Percentiles rank a stretch among this genome's conserved stretches.
Conservation (phyloP, 768 basidiomycete species). For the Imleria badia region DNA sequence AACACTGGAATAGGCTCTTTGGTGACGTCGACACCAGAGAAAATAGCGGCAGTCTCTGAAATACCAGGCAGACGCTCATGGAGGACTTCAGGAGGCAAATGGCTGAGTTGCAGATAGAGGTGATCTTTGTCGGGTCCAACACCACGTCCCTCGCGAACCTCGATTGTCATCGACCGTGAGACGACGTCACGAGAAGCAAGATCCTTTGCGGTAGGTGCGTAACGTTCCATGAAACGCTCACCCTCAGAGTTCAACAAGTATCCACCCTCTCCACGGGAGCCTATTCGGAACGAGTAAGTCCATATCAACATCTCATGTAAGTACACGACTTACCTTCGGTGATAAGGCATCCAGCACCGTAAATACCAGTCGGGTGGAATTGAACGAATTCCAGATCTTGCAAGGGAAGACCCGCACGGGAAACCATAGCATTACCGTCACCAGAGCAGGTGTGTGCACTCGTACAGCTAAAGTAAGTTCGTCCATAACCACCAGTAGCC, state of each 20-base stretch:
- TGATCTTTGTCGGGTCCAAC: constrained; percentile 99
- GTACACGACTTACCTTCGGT: constrained; percentile 72
- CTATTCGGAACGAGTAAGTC: constrained; percentile 37
- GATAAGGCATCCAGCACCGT: constrained; percentile 98
- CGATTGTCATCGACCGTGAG: constrained; percentile 98
- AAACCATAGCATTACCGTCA: constrained; percentile 99
- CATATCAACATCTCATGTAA: background rate
- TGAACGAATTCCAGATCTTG: constrained; percentile 99
- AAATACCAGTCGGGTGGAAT: constrained; percentile 99
- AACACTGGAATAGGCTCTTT: constrained; percentile 99
- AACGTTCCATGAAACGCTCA: constrained; percentile 99
- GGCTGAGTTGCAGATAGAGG: constrained; percentile 93
- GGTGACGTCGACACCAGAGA: constrained; percentile 98
- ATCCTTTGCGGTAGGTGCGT: constrained; percentile 99
- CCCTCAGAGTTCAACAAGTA: constrained; percentile 98
- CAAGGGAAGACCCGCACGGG: constrained; percentile 91
- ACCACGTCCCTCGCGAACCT: constrained; percentile 98
- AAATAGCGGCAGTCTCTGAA: constrained; percentile 98
- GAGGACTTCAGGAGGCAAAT: constrained; percentile 92
- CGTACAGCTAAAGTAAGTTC: constrained; percentile 97
- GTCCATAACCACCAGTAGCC: constrained; percentile 97
- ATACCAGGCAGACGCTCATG: constrained; percentile 98
- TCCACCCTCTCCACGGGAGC: constrained; percentile 98
- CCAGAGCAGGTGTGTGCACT: constrained; percentile 99
- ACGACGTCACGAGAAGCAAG: constrained; percentile 99